Evolutionary conservation across 805 yeast genomes (phyloP), one percentile per base, ranked within the genome.

Genomic region (Grigorovia humatica): DNA sequence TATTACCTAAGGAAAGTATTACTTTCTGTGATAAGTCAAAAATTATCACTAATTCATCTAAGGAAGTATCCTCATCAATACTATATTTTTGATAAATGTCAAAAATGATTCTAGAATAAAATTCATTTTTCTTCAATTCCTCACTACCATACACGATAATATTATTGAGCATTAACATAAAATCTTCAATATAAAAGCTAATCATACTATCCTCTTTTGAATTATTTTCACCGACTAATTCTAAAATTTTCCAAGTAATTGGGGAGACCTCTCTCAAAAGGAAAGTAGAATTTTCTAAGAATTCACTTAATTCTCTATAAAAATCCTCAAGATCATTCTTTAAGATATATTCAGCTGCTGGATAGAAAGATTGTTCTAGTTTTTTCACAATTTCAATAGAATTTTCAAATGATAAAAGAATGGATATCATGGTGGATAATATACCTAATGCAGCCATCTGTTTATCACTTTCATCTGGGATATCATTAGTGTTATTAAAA

Each of bases 381-480:
- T 74, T 75, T 23, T 67, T 69, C 15, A 88, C 82, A 48, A 85
- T 75, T 44, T 81, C 85, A 9, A 73, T 73, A 1, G 96, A 83
- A 62, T 83, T 85, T 66, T 93, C 96, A 70, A 90, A 81, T 4
- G 96, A 82, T 48, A 87, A 69, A 43, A 91, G 69, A 50, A 91
- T 83, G 0, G 96, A 88, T 35, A 85, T 79, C 70, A 90, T 77
- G 2, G 96, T 90, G 58, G 83, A 83, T 56, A 91, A 67, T 38
- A 89, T 76, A 13, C 96, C 95, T 19, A 82, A 70, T 0, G 90
- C 95, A 19, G 96, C 88, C 77, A 82, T 79, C 45, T 83, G 81
- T 66, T 88, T 89, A 54, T 86, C 95, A 13, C 79, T 76, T 43
- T 68, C 67, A 50, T 72, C 77, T 3, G 70, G 69, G 13, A 67